Conservation (phyloP, 345 rosid genomes). For the Adansonia digitata region DNA sequence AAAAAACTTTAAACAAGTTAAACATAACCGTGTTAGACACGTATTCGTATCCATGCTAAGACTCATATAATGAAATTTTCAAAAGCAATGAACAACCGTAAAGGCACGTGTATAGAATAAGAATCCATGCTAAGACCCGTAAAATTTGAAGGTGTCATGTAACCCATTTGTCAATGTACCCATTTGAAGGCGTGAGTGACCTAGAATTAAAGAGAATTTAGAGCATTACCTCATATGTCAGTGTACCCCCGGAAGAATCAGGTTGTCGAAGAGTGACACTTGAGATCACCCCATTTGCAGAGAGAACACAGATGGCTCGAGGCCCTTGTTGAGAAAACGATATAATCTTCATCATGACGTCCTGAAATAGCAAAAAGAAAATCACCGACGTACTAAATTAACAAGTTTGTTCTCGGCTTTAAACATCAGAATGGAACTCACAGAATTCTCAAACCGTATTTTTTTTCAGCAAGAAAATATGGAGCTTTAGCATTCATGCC, state of each 20-base stretch:
- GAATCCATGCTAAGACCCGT: neutral
- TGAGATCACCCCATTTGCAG: conserved; percentile 90
- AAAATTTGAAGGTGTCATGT: neutral
- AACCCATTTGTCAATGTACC: too few species aligned
- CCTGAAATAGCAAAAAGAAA: conserved; percentile 40
- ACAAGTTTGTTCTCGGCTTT: neutral
- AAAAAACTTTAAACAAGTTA: too few species aligned
- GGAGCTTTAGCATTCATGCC: conserved; percentile 2
- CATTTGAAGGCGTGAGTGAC: neutral
- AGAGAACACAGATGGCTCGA: conserved; percentile 80
- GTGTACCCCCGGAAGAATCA: conserved; percentile 95
- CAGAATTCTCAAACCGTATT: neutral
- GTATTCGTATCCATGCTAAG: too few species aligned
- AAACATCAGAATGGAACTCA: neutral
- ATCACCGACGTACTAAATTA: neutral
- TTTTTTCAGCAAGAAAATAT: neutral
- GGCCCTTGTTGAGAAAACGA: conserved; percentile 99
- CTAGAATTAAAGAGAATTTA: neutral
- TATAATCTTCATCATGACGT: conserved; percentile 89
- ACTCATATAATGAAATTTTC: neutral
- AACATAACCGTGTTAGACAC: too few species aligned
- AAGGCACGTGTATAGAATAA: neutral
- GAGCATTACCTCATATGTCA: conserved; percentile 79
- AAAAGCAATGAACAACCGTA: neutral
- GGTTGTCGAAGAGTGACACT: conserved; percentile 94